These are phyloP conservation scores for Nemania sp. DNA, from an alignment of 2,329 filamentous ascomycete genomes.

Conservation along the genomic window DNA sequence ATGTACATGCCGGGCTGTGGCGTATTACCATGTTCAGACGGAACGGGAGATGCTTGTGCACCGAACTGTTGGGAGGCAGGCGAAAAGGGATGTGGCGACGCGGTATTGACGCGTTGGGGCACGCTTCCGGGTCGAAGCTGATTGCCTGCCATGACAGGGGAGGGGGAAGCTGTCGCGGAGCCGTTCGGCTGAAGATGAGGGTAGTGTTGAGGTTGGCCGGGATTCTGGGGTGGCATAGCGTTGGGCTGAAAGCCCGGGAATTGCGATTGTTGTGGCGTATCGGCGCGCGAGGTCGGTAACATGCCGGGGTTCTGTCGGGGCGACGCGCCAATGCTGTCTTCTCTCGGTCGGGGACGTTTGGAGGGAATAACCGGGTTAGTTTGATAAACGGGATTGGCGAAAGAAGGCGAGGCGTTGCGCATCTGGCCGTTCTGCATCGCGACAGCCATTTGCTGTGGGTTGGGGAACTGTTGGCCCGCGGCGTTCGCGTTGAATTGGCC, in stretches of 20 bases:
- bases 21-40: slow-evolving; percentile 74
- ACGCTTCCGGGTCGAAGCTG: slow-evolving; percentile 73
- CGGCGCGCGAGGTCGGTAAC: slow-evolving; percentile 81
- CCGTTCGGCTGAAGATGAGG: slow-evolving; percentile 81
- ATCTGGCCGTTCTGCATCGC: slow-evolving; percentile 80
- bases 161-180: slow-evolving; percentile 84
- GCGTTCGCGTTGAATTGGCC: slow-evolving; percentile 61
- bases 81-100: slow-evolving; percentile 89
- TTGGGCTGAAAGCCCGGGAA: slow-evolving; percentile 72
- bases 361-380: slow-evolving; percentile 86
- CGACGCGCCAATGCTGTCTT: slow-evolving; percentile 83
- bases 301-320: slow-evolving; percentile 75
- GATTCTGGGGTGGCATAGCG: slow-evolving; percentile 63
- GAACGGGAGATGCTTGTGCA: slow-evolving; percentile 73
- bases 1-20: slow-evolving; percentile 75
- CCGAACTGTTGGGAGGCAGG: slow-evolving; percentile 73
- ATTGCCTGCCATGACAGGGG: slow-evolving; percentile 80
- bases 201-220: slow-evolving; percentile 70
- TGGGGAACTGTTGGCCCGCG: slow-evolving; percentile 56
- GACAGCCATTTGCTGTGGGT: slow-evolving; percentile 57
- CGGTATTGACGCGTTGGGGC: slow-evolving; percentile 82
- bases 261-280: slow-evolving; percentile 81
- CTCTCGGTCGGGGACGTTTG: slow-evolving; percentile 78
- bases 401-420: slow-evolving; percentile 80
- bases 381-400: slow-evolving; percentile 77